Conservation (phyloP, 192 early-diverging fungal genomes). For the Backusella macrospora region DNA sequence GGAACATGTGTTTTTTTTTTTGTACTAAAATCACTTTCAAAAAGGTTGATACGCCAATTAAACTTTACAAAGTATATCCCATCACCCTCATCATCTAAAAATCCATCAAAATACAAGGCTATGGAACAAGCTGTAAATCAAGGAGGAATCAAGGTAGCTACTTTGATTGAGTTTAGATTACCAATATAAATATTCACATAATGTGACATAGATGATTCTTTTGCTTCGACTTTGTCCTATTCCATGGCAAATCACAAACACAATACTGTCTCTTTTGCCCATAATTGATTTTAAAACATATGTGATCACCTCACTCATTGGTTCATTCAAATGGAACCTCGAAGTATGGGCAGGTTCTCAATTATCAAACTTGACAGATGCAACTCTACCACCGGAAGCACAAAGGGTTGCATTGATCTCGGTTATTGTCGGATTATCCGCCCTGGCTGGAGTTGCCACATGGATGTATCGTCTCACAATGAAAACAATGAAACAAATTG, state of each 20-base stretch:
- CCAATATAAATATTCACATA: no score
- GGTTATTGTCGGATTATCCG: conserved; percentile 10
- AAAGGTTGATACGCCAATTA: conserved; percentile 26
- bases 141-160: conserved; percentile 31
- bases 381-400: conserved; percentile 28
- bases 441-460: conserved; percentile 13
- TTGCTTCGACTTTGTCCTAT: conserved; percentile 36
- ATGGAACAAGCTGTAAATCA: conserved; percentile 36
- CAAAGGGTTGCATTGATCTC: conserved; percentile 10
- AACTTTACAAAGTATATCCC: conserved; percentile 21
- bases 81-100: conserved; percentile 6
- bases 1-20: not conserved
- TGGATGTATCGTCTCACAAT: conserved; percentile 40
- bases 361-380: conserved; percentile 31
- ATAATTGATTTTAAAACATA: conserved; percentile 16
- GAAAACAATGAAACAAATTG: conserved; percentile 20
- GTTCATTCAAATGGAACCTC: conserved; percentile 21
- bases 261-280: conserved; percentile 27
- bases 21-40: not conserved
- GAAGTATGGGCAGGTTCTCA: conserved; percentile 38
- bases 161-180: no score
- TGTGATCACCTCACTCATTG: conserved; percentile 21
- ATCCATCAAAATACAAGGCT: conserved; percentile 23
- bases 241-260: conserved; percentile 30
- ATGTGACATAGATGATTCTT: conserved; percentile 36